phyloP scores from a whole-genome alignment of 164 flowering plant species.

The Kingdonia uniflora region DNA sequence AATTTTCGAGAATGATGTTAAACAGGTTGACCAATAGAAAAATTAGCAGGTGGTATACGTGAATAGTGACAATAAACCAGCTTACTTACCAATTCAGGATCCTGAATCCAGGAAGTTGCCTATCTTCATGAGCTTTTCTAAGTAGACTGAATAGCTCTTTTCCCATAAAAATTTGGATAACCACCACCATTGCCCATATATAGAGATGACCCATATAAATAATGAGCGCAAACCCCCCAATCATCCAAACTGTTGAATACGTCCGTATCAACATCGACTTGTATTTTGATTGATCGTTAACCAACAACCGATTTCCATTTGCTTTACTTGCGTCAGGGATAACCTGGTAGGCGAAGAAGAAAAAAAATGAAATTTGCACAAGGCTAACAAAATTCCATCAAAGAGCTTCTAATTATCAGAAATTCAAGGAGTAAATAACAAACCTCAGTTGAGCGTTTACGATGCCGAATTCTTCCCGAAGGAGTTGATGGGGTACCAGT shows the following conservation, averaged over 20 bases:
- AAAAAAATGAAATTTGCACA: background rate
- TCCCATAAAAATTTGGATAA: conserved; percentile 90
- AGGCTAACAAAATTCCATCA: no score
- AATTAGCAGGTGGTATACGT: no score
- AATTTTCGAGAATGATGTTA: no score
- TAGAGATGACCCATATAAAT: conserved; percentile 95
- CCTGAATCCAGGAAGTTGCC: conserved; percentile 85
- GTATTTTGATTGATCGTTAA: conserved; percentile 74
- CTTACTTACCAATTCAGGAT: conserved; percentile 71
- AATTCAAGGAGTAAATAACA: conserved; percentile 7
- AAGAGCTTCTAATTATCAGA: background rate
- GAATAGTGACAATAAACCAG: background rate
- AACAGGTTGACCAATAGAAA: no score
- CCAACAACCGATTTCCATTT: conserved; percentile 63
- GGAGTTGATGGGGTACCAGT: conserved; percentile 28
- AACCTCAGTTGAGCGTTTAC: conserved; percentile 71
- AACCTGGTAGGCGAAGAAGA: conserved; percentile 25
- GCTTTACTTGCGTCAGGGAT: conserved; percentile 36
- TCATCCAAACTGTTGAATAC: conserved; percentile 85
- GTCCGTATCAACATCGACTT: conserved; percentile 70
- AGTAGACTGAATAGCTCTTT: conserved; percentile 76
- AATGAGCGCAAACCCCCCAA: conserved; percentile 67
- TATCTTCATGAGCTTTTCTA: conserved; percentile 76
- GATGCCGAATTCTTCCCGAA: conserved; percentile 44
- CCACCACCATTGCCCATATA: conserved; percentile 91